Evolutionary conservation across 345 rosid genomes (phyloP), one percentile per base, ranked within the genome.

Genomic region (Bretschneidera sinensis): DNA sequence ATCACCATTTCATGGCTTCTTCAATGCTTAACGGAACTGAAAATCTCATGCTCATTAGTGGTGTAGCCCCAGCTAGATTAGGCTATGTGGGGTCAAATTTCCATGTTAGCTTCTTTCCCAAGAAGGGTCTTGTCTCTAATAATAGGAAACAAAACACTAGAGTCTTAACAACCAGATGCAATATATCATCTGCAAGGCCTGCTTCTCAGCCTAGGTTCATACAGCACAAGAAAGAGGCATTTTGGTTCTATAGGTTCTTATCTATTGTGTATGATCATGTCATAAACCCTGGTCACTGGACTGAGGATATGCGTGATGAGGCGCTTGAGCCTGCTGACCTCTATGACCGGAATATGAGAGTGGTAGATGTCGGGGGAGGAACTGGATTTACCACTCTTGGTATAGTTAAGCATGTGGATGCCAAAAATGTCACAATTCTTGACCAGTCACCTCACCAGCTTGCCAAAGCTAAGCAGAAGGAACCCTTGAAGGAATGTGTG

Each of bases 371-470:
- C n/a, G 99, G 99, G 25, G 99, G 99, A 17, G 99, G 99, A 11
- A 94, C 99, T 59, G 99, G 99, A 31, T 94, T 94, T 77, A 86
- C 99, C 45, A 94, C 97, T 62, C 61, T 94, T 70, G 99, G 97
- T 2, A 94, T 94, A 43, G 97, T 94, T 39, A 86, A 94, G 80
- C 89, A 85, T 19, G 97, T 94, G 48, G 96, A 86, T 48, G 96
- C 99, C 28, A 88, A 90, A 76, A 94, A 94, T 71, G 99, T 94
- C 24, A 88, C 96, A 0, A 90, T 94, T 60, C 88, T 94, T 10
- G 99, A 94, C 71, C 99, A 90, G 78, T 94, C 99, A 9, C 97
- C 99, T 0, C 99, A 94, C 71, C 99, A 94, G 85, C 92, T 94
- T 18, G 97, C 91, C 14, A 90, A 86, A 79, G 99, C 96, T 16